Evolutionary conservation across 2,329 filamentous ascomycete species (phyloP).

Genomic region (Ophiostoma triangulosporum): DNA sequence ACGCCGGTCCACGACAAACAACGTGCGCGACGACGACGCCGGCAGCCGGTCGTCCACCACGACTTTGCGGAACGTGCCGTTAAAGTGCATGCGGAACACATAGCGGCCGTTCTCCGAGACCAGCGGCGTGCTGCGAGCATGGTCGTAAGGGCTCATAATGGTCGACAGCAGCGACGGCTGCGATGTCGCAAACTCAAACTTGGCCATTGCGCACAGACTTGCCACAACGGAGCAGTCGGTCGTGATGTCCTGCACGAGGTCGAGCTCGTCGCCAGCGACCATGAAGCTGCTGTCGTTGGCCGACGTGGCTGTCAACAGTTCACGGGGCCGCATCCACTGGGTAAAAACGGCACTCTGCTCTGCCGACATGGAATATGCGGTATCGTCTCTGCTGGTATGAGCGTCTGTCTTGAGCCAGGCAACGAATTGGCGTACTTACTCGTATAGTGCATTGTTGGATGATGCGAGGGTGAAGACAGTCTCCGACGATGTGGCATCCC

Average conservation of each 20-base stretch:
- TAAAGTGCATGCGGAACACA: constrained; percentile 85
- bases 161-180: constrained; percentile 54
- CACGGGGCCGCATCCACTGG: constrained; percentile 66
- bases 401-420: background rate
- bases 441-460: constrained; percentile 40
- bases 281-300: constrained; percentile 13
- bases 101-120: constrained; percentile 78
- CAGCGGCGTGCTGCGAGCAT: constrained; percentile 32
- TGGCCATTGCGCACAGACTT: constrained; percentile 72
- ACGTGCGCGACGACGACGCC: constrained; percentile 52
- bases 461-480: constrained; percentile 45
- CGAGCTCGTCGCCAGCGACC: constrained; percentile 41
- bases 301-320: constrained; percentile 39
- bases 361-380: constrained; percentile 57
- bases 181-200: constrained; percentile 35
- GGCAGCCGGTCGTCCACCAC: constrained; percentile 82
- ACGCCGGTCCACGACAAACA: constrained; percentile 78
- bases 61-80: constrained; percentile 79
- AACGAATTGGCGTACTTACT: constrained; percentile 31
- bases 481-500: constrained; percentile 50
- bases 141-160: constrained; percentile 61
- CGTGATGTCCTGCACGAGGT: constrained; percentile 88
- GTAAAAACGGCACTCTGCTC: constrained; percentile 64
- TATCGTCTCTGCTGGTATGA: constrained; percentile 43
- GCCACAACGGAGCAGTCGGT: constrained; percentile 97